Conservation (phyloP, 345 rosid species). For the Eutrema heterophyllum region DNA sequence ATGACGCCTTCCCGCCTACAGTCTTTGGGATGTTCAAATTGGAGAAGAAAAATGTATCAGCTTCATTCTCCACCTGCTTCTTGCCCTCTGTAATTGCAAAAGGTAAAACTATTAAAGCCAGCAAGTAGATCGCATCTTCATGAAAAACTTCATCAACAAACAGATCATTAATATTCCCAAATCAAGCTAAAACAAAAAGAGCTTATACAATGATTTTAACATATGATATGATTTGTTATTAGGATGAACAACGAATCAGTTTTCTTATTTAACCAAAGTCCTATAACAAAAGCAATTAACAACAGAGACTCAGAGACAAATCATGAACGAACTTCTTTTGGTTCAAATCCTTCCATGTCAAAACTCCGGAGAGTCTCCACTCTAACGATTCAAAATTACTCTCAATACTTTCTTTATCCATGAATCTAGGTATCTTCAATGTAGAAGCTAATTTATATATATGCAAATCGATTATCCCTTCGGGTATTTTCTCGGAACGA, state of each 20-base stretch:
- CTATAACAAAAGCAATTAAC: not conserved
- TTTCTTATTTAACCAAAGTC: not conserved
- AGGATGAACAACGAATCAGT: not conserved
- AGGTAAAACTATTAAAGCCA: not conserved
- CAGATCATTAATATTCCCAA: not conserved
- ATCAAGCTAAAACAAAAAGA: not conserved
- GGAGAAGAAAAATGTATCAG: conserved; percentile 50
- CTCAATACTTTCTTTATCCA: not conserved
- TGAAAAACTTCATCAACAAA: not conserved
- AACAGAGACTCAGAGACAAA: no score
- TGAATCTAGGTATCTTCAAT: not conserved
- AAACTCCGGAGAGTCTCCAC: not conserved
- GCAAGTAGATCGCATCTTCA: not conserved
- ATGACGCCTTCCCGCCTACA: conserved; percentile 79
- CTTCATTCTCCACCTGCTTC: conserved; percentile 37
- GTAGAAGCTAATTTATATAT: not conserved
- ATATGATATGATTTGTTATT: not conserved
- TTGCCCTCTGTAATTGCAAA: conserved; percentile 42
- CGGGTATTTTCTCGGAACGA: not conserved
- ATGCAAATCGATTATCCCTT: not conserved
- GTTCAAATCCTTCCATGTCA: not conserved
- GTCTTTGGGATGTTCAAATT: conserved; percentile 39
- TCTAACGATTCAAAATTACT: not conserved
- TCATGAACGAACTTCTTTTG: not conserved
- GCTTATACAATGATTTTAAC: not conserved